Evolutionary conservation across 768 basidiomycete genomes (phyloP).

Genomic region (Candolleomyces efflorescens): DNA sequence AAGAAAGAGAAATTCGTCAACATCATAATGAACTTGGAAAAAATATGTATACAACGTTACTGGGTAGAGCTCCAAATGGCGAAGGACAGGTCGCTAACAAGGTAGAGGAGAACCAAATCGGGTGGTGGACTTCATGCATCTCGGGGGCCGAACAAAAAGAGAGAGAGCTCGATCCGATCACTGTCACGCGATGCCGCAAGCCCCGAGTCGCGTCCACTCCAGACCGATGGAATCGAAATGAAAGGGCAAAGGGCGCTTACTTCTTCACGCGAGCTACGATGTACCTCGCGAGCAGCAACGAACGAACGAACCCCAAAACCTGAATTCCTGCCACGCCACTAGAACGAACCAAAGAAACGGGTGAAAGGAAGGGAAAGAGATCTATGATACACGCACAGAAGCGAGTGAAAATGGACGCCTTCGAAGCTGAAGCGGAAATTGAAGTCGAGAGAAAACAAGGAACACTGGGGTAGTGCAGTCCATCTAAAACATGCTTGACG

Average conservation of each 20-base stretch:
- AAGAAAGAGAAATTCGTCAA: not conserved
- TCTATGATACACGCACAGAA: not conserved
- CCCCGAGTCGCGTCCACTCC: not conserved
- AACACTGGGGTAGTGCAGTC: not conserved
- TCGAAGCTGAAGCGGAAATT: not conserved
- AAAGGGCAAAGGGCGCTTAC: no score
- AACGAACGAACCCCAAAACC: not conserved
- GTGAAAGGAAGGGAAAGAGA: not conserved
- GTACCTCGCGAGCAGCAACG: not conserved
- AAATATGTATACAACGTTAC: not conserved
- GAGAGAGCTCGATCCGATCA: no score
- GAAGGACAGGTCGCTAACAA: no score
- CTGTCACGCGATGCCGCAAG: no score
- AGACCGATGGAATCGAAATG: no score
- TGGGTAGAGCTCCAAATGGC: not conserved
- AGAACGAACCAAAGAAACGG: not conserved
- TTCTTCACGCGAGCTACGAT: not conserved
- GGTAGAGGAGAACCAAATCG: no score
- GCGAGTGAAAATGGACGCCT: no score
- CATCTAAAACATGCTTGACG: not conserved
- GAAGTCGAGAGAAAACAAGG: not conserved
- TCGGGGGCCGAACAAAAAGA: no score
- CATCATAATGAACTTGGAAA: not conserved
- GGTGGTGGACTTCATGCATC: no score
- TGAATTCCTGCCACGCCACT: no score